These are phyloP conservation scores for Epichloe gansuensis DNA, from an alignment of 2,329 filamentous ascomycete genomes.

Conservation along the genomic window DNA sequence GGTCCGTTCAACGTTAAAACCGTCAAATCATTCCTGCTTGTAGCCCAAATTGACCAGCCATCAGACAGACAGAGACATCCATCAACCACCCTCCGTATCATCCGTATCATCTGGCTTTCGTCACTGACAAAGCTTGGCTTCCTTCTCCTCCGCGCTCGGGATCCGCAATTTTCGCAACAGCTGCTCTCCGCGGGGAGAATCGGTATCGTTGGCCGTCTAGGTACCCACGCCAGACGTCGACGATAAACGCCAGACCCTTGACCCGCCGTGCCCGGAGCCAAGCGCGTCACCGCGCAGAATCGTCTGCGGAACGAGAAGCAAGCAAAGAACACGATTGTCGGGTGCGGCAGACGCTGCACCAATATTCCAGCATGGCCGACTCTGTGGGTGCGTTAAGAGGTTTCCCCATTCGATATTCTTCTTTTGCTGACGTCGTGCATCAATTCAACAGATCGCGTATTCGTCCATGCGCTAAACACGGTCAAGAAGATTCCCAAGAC, in stretches of 20 bases:
- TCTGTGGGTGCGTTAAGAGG: slow-evolving; percentile 23
- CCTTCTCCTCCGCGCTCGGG: too few species aligned
- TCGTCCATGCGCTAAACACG: slow-evolving; percentile 96
- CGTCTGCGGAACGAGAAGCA: background rate
- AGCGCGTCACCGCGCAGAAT: background rate
- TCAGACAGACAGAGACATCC: background rate
- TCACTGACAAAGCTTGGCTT: background rate
- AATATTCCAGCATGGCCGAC: slow-evolving; percentile 21
- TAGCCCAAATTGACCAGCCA: background rate
- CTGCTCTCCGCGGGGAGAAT: too few species aligned
- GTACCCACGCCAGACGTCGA: background rate
- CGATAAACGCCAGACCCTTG: background rate
- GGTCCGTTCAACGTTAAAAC: background rate
- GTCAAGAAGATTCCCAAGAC: slow-evolving; percentile 96
- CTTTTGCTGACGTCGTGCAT: slow-evolving; percentile 4
- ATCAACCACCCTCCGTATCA: background rate
- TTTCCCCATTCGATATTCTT: background rate
- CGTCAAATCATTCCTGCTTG: background rate
- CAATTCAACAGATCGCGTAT: slow-evolving; percentile 67
- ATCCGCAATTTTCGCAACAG: too few species aligned
- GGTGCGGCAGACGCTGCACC: background rate
- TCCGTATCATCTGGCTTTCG: background rate
- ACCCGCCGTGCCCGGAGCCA: background rate
- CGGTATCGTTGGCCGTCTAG: background rate
- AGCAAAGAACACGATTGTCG: background rate